phyloP scores from a whole-genome alignment of 164 flowering plant genomes.

The Litsea cubeba region DNA sequence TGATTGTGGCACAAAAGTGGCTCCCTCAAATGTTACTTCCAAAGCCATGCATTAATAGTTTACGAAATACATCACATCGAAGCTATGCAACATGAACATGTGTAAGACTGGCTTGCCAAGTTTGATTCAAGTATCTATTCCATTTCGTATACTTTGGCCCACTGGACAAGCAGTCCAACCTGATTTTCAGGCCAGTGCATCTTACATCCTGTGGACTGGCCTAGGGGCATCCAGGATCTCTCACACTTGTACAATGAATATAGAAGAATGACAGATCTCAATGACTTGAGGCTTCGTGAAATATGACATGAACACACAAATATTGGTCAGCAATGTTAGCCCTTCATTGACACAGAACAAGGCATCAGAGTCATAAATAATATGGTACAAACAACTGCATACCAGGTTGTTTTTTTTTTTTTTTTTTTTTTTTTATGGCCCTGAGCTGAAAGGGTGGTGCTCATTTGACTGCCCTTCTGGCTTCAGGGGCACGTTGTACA shows the following conservation, averaged over 20 bases:
- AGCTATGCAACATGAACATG: neutral
- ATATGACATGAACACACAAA: neutral
- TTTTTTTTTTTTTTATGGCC: conserved; percentile 23
- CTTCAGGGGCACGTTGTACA: conserved; percentile 44
- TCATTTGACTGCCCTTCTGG: conserved; percentile 39
- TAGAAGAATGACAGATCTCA: neutral
- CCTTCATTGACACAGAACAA: neutral
- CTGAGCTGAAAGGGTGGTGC: conserved; percentile 33
- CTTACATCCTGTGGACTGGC: neutral
- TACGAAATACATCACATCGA: neutral
- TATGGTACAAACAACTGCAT: conserved; percentile 12
- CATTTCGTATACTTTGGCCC: neutral
- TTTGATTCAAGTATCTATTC: neutral
- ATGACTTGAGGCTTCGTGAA: neutral
- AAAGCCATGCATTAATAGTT: too few species aligned
- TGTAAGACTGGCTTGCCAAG: neutral
- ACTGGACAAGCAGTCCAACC: neutral
- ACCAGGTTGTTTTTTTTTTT: neutral
- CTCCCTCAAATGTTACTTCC: too few species aligned
- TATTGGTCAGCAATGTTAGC: neutral
- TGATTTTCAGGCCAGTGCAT: neutral
- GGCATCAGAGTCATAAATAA: neutral
- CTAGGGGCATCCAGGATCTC: neutral
- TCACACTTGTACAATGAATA: neutral
- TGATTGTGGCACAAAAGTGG: neutral